Evolutionary conservation across 1,139 yeast species (phyloP).

Genomic region (Kodamaea arcana): DNA sequence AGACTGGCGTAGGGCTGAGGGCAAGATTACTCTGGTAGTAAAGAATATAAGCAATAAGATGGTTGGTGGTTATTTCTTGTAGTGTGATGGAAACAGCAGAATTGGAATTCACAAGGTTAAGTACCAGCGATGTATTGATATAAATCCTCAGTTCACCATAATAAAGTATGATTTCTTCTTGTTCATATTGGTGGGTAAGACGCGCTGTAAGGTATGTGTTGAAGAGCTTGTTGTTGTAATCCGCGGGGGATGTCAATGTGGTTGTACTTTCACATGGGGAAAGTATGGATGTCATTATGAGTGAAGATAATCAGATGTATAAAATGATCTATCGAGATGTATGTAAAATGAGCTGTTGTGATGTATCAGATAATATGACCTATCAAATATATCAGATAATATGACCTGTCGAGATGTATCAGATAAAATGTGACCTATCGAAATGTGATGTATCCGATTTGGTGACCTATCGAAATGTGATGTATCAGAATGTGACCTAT

Average conservation of each 20-base stretch:
- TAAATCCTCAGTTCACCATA: slow-evolving; percentile 9
- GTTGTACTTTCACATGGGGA: slow-evolving; percentile 14
- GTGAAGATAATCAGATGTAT: too few species aligned
- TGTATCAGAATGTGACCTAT: too few species aligned
- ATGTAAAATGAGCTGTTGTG: too few species aligned
- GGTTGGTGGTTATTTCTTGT: slow-evolving; percentile 12
- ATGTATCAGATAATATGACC: too few species aligned
- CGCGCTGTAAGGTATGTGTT: slow-evolving; percentile 11
- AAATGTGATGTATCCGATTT: too few species aligned
- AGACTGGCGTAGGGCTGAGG: slow-evolving; percentile 4
- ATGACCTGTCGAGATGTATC: too few species aligned
- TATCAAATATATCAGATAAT: too few species aligned
- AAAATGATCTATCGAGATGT: too few species aligned
- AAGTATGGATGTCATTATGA: too few species aligned
- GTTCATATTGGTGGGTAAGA: slow-evolving; percentile 1
- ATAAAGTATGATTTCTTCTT: slow-evolving; percentile 11
- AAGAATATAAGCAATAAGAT: slow-evolving; percentile 13
- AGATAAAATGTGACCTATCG: too few species aligned
- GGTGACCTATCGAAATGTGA: too few species aligned
- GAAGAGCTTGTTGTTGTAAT: slow-evolving; percentile 11
- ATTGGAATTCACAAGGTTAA: slow-evolving; percentile 12
- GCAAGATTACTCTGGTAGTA: slow-evolving; percentile 11
- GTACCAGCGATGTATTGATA: slow-evolving; percentile 12
- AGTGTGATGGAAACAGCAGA: slow-evolving; percentile 5
- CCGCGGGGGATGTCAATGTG: slow-evolving; percentile 8